Evolutionary conservation across 78 protist genomes (phyloP).

Genomic region (Dictyostelium purpureum): DNA sequence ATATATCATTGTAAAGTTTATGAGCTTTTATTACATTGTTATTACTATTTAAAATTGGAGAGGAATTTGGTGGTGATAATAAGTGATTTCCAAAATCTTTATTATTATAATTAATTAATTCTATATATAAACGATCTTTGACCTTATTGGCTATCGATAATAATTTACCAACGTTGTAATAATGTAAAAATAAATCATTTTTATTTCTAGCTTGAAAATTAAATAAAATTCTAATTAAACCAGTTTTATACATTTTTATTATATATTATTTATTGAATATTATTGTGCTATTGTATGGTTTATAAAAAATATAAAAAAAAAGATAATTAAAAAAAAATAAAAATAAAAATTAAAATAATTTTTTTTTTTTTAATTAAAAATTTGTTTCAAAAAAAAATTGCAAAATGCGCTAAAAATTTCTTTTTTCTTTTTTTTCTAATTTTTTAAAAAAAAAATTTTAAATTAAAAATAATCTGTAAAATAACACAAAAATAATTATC

Average conservation of each 20-base stretch:
- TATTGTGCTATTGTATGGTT: neutral
- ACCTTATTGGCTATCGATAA: neutral
- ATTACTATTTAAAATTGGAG: neutral
- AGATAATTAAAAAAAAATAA: no score
- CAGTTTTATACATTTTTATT: constrained; percentile 43
- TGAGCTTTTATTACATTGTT: neutral
- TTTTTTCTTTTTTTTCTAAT: no score
- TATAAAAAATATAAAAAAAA: no score
- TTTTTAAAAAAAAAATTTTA: no score
- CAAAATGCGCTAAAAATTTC: no score
- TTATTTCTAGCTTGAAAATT: constrained; percentile 16
- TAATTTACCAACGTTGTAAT: constrained; percentile 40
- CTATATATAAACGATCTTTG: constrained; percentile 21
- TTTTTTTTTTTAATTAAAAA: no score
- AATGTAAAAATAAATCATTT: constrained; percentile 30
- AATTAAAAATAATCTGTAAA: no score
- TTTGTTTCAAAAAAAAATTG: no score
- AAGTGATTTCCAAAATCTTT: neutral
- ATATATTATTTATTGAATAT: neutral
- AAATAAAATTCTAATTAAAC: constrained; percentile 29
- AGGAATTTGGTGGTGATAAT: neutral
- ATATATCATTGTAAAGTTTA: neutral
- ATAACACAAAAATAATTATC: no score
- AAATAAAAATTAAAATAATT: no score
- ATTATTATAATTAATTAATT: constrained; percentile 2